phyloP scores from a whole-genome alignment of 371 early-diverging fungal species.

The Paraphysoderma sedebokerense region DNA sequence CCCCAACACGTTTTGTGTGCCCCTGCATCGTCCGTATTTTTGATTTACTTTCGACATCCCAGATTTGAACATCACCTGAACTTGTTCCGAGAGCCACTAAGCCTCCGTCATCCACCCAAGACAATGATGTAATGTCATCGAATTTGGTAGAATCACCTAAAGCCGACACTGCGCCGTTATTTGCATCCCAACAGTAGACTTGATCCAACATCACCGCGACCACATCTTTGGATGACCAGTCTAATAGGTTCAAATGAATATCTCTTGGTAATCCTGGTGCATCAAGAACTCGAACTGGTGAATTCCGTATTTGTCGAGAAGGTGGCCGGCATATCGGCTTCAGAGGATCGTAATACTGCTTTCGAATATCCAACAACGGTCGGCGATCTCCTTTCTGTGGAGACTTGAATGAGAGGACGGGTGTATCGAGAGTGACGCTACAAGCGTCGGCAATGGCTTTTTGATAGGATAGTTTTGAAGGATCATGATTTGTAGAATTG shows the following conservation, averaged over 20 bases:
- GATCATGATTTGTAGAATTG: no score
- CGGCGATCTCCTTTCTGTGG: no score
- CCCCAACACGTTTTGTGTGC: conserved; percentile 68
- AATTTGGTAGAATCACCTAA: conserved; percentile 35
- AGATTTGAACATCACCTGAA: conserved; percentile 74
- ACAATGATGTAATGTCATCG: conserved; percentile 50
- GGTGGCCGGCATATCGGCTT: no score
- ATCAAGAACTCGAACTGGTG: no score
- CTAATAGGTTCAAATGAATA: conserved; percentile 91
- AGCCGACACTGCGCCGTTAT: conserved; percentile 49
- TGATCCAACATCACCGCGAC: conserved; percentile 80
- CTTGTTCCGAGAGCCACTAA: conserved; percentile 70
- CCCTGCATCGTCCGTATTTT: conserved; percentile 57
- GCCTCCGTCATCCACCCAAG: conserved; percentile 60
- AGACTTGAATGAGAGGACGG: no score
- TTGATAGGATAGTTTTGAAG: no score
- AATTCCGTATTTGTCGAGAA: no score
- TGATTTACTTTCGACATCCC: conserved; percentile 55
- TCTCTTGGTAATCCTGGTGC: no score
- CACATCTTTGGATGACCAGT: conserved; percentile 73
- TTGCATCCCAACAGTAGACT: conserved; percentile 87
- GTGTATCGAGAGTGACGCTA: no score
- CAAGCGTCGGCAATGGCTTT: no score
- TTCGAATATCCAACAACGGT: no score
- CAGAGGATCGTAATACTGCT: no score